phyloP scores from a whole-genome alignment of 257 asterid genomes.

The Nicotiana knightiana region DNA sequence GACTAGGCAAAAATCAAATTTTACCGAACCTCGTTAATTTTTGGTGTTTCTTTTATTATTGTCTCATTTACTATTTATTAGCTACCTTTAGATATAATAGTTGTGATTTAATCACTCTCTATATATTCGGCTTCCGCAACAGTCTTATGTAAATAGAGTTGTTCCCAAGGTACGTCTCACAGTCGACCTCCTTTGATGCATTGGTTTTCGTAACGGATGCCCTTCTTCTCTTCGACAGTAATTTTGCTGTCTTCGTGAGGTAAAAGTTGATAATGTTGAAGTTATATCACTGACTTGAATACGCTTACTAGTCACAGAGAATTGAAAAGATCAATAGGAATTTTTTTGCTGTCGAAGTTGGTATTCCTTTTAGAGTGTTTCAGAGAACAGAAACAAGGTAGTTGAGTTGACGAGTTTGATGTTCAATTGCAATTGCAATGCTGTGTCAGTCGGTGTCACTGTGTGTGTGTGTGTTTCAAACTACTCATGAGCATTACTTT shows the following conservation, averaged over 20 bases:
- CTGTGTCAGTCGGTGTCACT: neutral
- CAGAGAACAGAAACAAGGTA: neutral
- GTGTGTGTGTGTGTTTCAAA: neutral
- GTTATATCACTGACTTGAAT: neutral
- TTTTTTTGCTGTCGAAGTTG: neutral
- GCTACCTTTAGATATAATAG: too few species aligned
- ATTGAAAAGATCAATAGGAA: neutral
- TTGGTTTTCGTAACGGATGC: neutral
- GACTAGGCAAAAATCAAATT: too few species aligned
- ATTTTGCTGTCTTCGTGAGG: too few species aligned
- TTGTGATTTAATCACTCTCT: too few species aligned
- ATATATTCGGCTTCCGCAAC: too few species aligned
- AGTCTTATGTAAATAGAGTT: slow-evolving; percentile 49
- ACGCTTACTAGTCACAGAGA: neutral
- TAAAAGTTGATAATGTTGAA: too few species aligned
- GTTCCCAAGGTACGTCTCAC: neutral
- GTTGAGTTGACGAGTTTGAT: neutral
- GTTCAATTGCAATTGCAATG: neutral
- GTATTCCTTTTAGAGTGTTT: neutral
- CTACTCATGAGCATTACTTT: neutral
- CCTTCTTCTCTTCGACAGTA: neutral
- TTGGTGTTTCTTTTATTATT: too few species aligned
- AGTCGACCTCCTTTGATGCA: neutral
- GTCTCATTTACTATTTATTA: too few species aligned
- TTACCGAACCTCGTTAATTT: too few species aligned